Conservation (phyloP, 192 early-diverging fungal genomes). For the Linnemannia zychae region DNA sequence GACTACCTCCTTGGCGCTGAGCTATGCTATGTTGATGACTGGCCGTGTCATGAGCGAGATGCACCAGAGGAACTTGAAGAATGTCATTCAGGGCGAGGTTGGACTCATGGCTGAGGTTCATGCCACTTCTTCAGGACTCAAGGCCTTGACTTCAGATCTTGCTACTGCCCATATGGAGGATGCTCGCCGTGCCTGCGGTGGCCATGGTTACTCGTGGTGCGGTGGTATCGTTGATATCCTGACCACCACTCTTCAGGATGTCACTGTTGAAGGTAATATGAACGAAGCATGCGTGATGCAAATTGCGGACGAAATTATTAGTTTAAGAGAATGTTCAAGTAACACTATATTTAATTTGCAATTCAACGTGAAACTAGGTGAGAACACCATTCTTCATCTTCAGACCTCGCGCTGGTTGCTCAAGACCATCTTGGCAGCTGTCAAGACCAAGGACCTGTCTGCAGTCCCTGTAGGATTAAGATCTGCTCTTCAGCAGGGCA, state of each 20-base stretch:
- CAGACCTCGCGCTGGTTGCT: slow-evolving; percentile 87
- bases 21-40: slow-evolving; percentile 87
- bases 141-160: slow-evolving; percentile 80
- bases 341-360: neutral
- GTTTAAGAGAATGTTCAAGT: neutral
- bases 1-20: slow-evolving; percentile 82
- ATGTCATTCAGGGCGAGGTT: slow-evolving; percentile 62
- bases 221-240: slow-evolving; percentile 42
- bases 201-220: slow-evolving; percentile 43
- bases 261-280: slow-evolving; percentile 30
- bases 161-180: slow-evolving; percentile 43
- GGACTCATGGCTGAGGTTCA: slow-evolving; percentile 76
- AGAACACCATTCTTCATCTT: slow-evolving; percentile 86
- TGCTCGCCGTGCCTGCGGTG: slow-evolving; percentile 44
- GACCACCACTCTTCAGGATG: slow-evolving; percentile 44
- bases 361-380: slow-evolving; percentile 57
- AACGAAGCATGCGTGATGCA: neutral
- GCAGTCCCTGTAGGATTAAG: slow-evolving; percentile 75
- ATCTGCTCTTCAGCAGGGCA: slow-evolving; percentile 39
- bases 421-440: slow-evolving; percentile 67
- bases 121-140: slow-evolving; percentile 86
- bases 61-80: slow-evolving; percentile 77
- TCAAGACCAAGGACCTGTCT: slow-evolving; percentile 78
- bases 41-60: slow-evolving; percentile 77
- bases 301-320: neutral